phyloP scores from a whole-genome alignment of 495 filamentous ascomycete genomes.

The Parathielavia appendiculata region DNA sequence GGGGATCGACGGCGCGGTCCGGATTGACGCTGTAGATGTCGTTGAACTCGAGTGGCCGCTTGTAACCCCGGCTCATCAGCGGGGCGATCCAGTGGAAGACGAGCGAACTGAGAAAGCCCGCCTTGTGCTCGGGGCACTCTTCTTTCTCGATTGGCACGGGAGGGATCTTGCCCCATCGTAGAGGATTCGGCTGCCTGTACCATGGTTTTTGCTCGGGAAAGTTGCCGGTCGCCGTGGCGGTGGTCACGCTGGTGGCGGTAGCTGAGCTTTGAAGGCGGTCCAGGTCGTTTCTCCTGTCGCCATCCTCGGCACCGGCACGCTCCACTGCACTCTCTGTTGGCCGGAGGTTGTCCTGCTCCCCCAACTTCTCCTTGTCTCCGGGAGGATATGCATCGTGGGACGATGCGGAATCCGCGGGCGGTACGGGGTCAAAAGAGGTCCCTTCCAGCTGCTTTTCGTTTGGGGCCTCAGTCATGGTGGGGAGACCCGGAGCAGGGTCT shows the following conservation, averaged over 20 bases:
- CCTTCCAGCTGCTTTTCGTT: constrained; percentile 10
- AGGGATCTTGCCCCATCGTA: constrained; percentile 55
- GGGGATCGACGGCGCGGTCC: constrained; percentile 59
- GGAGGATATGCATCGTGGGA: constrained; percentile 10
- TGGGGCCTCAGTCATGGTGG: constrained; percentile 6
- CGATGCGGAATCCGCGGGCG: constrained; percentile 4
- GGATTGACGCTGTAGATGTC: constrained; percentile 90
- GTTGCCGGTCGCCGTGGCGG: constrained; percentile 24
- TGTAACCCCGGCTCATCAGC: constrained; percentile 72
- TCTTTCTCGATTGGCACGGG: constrained; percentile 54
- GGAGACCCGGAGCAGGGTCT: neutral
- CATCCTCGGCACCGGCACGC: constrained; percentile 15
- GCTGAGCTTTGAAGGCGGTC: constrained; percentile 41
- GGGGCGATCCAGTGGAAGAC: constrained; percentile 67
- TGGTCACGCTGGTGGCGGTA: constrained; percentile 42
- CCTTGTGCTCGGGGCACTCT: constrained; percentile 54
- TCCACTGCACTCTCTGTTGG: constrained; percentile 5
- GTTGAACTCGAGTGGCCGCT: constrained; percentile 72
- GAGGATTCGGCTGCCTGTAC: constrained; percentile 57
- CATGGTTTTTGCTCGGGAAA: constrained; percentile 47
- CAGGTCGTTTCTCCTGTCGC: constrained; percentile 29
- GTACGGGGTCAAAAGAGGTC: constrained; percentile 8
- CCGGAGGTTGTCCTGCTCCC: constrained; percentile 9
- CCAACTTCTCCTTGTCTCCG: constrained; percentile 15
- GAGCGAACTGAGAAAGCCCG: constrained; percentile 54